These are phyloP conservation scores for Canna indica DNA, from an alignment of 176 grass and related monocot species.

Conservation along the genomic window DNA sequence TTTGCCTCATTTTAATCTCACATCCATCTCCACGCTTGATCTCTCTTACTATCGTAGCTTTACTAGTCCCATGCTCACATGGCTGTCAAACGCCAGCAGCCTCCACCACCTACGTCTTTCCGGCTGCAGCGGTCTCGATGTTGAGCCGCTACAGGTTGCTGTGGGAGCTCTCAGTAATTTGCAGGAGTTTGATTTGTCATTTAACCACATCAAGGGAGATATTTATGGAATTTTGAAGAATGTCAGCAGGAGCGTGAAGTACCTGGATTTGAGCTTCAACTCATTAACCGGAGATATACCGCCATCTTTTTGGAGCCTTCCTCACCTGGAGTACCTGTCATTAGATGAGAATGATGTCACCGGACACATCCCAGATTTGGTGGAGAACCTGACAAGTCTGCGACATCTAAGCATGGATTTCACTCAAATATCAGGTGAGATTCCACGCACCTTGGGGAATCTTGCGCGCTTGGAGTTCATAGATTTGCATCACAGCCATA, in stretches of 20 bases:
- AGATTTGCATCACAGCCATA: background rate
- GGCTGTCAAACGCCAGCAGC: conserved; percentile 29
- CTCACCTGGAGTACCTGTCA: background rate
- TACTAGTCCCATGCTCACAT: conserved; percentile 9
- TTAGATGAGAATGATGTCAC: conserved; percentile 12
- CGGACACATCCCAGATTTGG: background rate
- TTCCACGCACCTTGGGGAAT: background rate
- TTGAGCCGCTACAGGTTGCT: conserved; percentile 6
- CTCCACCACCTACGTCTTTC: conserved; percentile 7
- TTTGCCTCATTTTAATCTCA: conserved; percentile 18
- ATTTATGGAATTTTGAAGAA: background rate
- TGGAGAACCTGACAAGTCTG: conserved; percentile 4
- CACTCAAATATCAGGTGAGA: background rate
- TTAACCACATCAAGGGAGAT: background rate
- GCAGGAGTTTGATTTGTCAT: background rate
- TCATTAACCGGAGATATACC: background rate
- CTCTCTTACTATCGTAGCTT: conserved; percentile 9
- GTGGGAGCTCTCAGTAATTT: conserved; percentile 22
- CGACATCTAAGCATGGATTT: background rate
- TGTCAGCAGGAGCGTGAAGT: background rate
- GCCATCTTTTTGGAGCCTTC: background rate
- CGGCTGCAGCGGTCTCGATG: background rate
- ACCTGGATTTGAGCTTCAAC: background rate
- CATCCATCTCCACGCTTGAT: conserved; percentile 25
- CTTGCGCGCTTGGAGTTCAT: background rate